Base-by-base conservation (phyloP, 768 basidiomycete genomes). In the Coprinopsis strossmayeri region DNA sequence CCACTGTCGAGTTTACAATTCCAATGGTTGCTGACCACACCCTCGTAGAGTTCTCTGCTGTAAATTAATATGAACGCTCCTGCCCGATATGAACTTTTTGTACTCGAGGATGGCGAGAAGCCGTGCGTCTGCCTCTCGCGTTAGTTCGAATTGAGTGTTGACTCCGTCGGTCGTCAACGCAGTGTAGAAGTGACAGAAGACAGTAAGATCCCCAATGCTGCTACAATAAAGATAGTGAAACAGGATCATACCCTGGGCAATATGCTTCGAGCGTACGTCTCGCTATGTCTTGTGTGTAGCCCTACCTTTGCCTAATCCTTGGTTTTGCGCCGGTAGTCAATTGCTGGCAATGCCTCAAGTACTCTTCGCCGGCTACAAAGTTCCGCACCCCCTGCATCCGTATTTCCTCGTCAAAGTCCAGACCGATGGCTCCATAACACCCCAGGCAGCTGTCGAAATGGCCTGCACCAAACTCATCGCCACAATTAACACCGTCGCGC, bases 161-260 rank as follows among this genome's bases (percentile, higher is more conserved):
- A 40, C 17, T 28, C 49, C 46, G 20, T 25, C 21, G 46, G n/a
- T 47, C 42, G 21, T 28, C 34, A 41, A 24, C 24, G 20, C 61
- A 97, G 94, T 38, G 82, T 98, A 48, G 89, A 92, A 59, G 75
- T 98, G 37, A 81, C 78, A 0, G 94, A 98, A 67, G 96, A 99
- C 68, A 94, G 91, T 37, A 97, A 96, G 70, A 91, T 98, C 53
- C 94, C 94, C 0, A 96, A 97, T 59, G 93, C 96, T 1, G 95
- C 95, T 15, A 95, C 94, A 0, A 81, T 99, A 54, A 91, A 91
- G 58, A 74, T 99, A 57, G 74, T 90, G 52, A 97, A 97, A 70
- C 95, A 99, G 63, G 96, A 98, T 61, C 96, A 98, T 62, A 99
- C 96, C 0, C 69, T 98, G 4, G 95, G 83, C 7, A 94, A 94